Base-by-base conservation (phyloP, 2,329 filamentous ascomycete species). In the Calonectria fujianensis region DNA sequence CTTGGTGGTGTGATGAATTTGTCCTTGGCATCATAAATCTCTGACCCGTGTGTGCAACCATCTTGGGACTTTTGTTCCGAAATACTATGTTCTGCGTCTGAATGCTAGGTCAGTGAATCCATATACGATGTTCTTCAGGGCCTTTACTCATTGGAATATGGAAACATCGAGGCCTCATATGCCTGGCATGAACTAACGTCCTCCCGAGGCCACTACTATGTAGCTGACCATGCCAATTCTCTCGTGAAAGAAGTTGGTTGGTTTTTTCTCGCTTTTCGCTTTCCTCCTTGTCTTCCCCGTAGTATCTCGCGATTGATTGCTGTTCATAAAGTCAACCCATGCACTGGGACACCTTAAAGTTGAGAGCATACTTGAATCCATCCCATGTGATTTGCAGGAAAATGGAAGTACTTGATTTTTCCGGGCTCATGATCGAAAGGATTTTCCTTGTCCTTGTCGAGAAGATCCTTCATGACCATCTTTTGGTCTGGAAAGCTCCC, bases 331-430 rank as follows among this genome's bases (percentile, higher is more conserved):
- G 27, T 54, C 13, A 54, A 16, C 24, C 16, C n/a, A 20, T 27
- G 51, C 5, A 11, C 5, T 1, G 27, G 10, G 27, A 27, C 16
- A 31, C 4, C 16, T 7, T 4, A 24, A 54, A n/a, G 41, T n/a
- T n/a, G 2, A 31, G 24, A 31, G 18, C 51, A 7, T 54, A 29
- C 51, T 31, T 54, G 24, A 31, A 54, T 54, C 51, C 51, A 54
- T 54, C 20, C 27, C 51, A 54, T 54, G 27, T 54, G 51, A 31
- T 54, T 54, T 31, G 27, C 51, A 31, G 51, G 51, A 11, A 54
- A 54, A 31, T 54, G 51, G 29, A 54, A 54, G 51, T 54, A 54
- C 51, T 54, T 31, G 51, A 54, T 54, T 29, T 54, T 54, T 11
- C 29, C 51, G 9, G 2, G 16, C n/a, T 31, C 51, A 31, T 4